Base-by-base conservation (phyloP, 228 moss, liverwort and hornwort genomes). In the Sphagnum magellanicum region DNA sequence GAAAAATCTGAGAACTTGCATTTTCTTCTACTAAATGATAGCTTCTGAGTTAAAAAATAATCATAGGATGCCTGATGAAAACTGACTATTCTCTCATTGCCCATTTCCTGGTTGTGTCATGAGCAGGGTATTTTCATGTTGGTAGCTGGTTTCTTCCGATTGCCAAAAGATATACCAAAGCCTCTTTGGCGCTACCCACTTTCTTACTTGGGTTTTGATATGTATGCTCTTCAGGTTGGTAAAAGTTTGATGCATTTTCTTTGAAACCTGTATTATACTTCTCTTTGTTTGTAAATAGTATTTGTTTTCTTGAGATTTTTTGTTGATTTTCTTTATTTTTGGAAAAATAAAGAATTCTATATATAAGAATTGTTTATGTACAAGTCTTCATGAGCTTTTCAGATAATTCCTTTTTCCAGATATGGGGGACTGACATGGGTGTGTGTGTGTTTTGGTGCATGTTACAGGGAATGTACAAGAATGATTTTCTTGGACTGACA, bases 121-220 rank as follows among this genome's bases (percentile, higher is more conserved):
- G 55, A 55, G 55, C 77, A 87, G 87, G 83, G 84, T 12, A 81
- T 88, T n/a, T 88, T 77, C 73, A 81, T 88, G 79, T 64, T 88
- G 61, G 87, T 84, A 46, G 84, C 84, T 6, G 87, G 87, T 49
- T 88, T 79, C 81, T 88, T 88, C 70, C 81, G 87, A 71, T 71
- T 84, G 0, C 66, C 79, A 17, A 74, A 79, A 65, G 87, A 88
- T 67, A 78, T 88, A 47, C 87, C 87, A 6, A 88, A 84, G 73
- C 87, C 87, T 11, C 68, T 88, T 3, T 88, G 87, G 87, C 81
- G 84, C 8, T 84, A 84, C 67, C 87, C 87, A 8, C 81, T 88
- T 52, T 80, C 81, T 10, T 88, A 84, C 71, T 47, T 84, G 0
- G 84, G 79, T 73, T 88, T 84, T 68, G 79, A 88, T 52, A 84